Evolutionary conservation across 2,329 filamentous ascomycete genomes (phyloP), one percentile per base, ranked within the genome.

Genomic region (Exophiala mesophila): DNA sequence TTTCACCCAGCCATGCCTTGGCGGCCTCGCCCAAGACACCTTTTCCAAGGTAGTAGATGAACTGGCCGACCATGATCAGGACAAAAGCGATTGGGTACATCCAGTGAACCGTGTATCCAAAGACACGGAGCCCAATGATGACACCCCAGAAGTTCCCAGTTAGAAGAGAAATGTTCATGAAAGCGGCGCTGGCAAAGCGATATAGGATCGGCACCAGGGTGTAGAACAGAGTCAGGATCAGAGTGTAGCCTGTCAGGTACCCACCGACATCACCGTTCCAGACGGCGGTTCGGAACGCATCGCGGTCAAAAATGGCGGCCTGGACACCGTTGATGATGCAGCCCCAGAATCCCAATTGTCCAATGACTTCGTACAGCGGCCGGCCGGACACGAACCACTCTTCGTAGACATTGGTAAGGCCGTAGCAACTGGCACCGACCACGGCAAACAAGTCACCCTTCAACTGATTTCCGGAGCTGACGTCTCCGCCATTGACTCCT

Each of bases 111-210:
- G 66, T 66, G 56, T 85, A 78, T 32, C 83, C 79, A 59, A 98
- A 94, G 36, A 97, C 85, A 61, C 82, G 77, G 55, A 94, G 79
- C 36, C 92, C 92, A 56, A 98, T 90, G 54, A 94, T 84, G 49
- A 94, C 84, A 53, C 88, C 89, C 92, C 92, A 98, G 70, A 97
- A 97, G 68, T 94, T 96, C 56, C 82, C 87, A 2, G 92, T 97
- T 47, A 98, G 73, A 53, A 98, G 72, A 5, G 85, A 90, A 58
- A 97, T 94, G 66, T 98, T 94, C 72, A 96, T 94, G 68, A 98
- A 96, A 15, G 89, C 90, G 2, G 92, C 92, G 12, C 80, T 85
- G 19, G 85, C 85, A 70, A 97, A 84, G 53, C 92, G 86, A 66
- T 97, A 82, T 50, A 98, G 76, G 41, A 97, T 69, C 0, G 92